Evolutionary conservation across 495 filamentous ascomycete species (phyloP).

Genomic region (Aspergillus sparsus): DNA sequence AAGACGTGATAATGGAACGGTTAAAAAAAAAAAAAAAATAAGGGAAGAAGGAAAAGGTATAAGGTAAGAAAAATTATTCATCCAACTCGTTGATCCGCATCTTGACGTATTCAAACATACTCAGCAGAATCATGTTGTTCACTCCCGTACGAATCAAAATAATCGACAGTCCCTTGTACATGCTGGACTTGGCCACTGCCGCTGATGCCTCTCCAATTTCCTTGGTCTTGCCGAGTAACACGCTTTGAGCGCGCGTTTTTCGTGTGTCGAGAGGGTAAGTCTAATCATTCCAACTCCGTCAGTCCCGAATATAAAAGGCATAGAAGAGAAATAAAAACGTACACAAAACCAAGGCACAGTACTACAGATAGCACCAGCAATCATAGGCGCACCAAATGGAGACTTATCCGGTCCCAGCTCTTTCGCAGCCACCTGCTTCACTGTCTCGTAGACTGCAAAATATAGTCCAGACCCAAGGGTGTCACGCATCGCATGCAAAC

Average conservation of each 20-base stretch:
- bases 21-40: slow-evolving; percentile 11
- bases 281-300: slow-evolving; percentile 23
- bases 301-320: slow-evolving; percentile 7
- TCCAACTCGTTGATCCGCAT: slow-evolving; percentile 42
- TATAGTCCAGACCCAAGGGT: slow-evolving; percentile 88
- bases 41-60: not conserved
- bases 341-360: slow-evolving; percentile 52
- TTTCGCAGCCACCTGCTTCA: slow-evolving; percentile 78
- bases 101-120: slow-evolving; percentile 50
- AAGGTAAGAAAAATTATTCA: slow-evolving; percentile 8
- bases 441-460: slow-evolving; percentile 88
- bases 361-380: slow-evolving; percentile 50
- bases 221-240: slow-evolving; percentile 45
- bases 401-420: slow-evolving; percentile 42
- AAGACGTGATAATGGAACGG: not conserved
- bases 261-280: slow-evolving; percentile 52
- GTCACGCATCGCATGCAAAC: slow-evolving; percentile 79
- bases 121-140: slow-evolving; percentile 53
- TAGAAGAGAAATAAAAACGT: slow-evolving; percentile 25
- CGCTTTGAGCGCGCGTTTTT: slow-evolving; percentile 52
- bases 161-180: slow-evolving; percentile 53
- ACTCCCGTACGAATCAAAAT: slow-evolving; percentile 49
- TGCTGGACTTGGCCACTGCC: slow-evolving; percentile 49
- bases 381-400: slow-evolving; percentile 44
- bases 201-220: slow-evolving; percentile 48